Percentiles rank a stretch among this genome's conserved stretches.
phyloP scores from a whole-genome alignment of 306 rosid species.

The Urtica urens region DNA sequence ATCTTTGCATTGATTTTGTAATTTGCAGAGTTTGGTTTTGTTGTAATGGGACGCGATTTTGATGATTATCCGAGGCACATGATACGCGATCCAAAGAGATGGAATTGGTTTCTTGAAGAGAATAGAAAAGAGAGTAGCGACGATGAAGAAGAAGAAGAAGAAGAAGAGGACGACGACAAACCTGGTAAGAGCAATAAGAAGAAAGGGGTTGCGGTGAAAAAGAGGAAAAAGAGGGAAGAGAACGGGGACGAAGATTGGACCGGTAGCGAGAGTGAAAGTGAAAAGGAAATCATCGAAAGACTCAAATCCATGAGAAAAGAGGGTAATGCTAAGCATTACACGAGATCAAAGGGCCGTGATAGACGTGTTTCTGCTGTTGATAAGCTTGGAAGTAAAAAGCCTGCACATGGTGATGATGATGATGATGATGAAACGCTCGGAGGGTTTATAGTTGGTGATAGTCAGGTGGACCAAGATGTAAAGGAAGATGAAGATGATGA shows the following conservation, averaged over 20 bases:
- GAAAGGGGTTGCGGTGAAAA: constrained; percentile 22
- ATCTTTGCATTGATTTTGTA: constrained; percentile 4
- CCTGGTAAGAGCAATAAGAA: constrained; percentile 18
- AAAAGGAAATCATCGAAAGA: constrained; percentile 27
- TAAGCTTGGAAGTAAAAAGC: constrained; percentile 15
- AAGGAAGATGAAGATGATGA: constrained; percentile 19
- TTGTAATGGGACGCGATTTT: constrained; percentile 65
- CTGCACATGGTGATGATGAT: constrained; percentile 25
- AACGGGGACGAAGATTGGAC: constrained; percentile 58
- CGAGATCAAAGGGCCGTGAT: constrained; percentile 38
- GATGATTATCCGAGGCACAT: constrained; percentile 53
- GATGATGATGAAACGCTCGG: constrained; percentile 51
- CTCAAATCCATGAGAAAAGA: constrained; percentile 31
- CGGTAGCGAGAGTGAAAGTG: constrained; percentile 57
- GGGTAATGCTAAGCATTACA: constrained; percentile 34
- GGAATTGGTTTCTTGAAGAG: constrained; percentile 85
- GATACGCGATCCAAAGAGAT: constrained; percentile 37
- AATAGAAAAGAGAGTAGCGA: constrained; percentile 28
- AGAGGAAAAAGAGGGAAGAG: constrained; percentile 29
- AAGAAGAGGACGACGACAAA: constrained; percentile 29
- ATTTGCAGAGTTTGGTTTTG: constrained; percentile 73
- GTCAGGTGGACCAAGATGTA: constrained; percentile 28
- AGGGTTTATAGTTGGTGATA: constrained; percentile 58
- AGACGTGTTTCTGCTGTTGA: constrained; percentile 15
- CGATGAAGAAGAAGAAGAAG: constrained; percentile 4